Evolutionary conservation across 192 early-diverging fungal species (phyloP).

Genomic region (Phycomyces blakesleeanus): DNA sequence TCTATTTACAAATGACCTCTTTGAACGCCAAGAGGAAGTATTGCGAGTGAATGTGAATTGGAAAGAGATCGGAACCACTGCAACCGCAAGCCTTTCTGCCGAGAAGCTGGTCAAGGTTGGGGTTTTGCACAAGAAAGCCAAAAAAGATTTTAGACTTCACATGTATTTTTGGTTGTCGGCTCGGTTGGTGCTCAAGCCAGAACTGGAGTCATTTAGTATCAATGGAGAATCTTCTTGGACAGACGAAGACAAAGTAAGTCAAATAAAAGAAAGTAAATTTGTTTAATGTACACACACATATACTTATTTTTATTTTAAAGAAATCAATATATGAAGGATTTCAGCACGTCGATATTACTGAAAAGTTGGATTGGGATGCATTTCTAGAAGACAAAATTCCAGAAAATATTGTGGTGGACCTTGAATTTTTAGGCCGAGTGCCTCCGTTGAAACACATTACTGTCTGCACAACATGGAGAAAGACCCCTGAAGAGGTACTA

Average conservation of each 20-base stretch:
- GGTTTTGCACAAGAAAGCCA: neutral
- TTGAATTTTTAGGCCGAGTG: neutral
- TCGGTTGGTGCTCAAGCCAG: slow-evolving; percentile 6
- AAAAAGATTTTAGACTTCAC: slow-evolving; percentile 3
- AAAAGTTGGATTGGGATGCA: neutral
- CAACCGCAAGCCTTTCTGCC: neutral
- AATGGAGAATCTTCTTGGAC: neutral
- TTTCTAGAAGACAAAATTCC: neutral
- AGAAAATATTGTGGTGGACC: neutral
- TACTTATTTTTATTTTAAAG: neutral
- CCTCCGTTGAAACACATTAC: slow-evolving; percentile 3
- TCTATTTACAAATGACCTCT: too few species aligned
- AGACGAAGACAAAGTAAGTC: slow-evolving; percentile 3
- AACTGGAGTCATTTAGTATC: neutral
- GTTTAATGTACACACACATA: neutral
- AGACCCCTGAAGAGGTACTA: slow-evolving; percentile 6
- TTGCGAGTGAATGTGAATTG: too few species aligned
- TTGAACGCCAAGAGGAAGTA: too few species aligned
- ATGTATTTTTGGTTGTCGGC: slow-evolving; percentile 14
- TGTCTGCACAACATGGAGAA: slow-evolving; percentile 6
- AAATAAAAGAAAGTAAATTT: too few species aligned
- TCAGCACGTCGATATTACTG: slow-evolving; percentile 18
- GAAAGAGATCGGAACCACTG: too few species aligned
- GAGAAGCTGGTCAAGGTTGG: neutral
- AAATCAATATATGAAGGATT: slow-evolving; percentile 3